These are phyloP conservation scores for Candida suzukii DNA, from an alignment of 805 yeast species.

Conservation along the genomic window DNA sequence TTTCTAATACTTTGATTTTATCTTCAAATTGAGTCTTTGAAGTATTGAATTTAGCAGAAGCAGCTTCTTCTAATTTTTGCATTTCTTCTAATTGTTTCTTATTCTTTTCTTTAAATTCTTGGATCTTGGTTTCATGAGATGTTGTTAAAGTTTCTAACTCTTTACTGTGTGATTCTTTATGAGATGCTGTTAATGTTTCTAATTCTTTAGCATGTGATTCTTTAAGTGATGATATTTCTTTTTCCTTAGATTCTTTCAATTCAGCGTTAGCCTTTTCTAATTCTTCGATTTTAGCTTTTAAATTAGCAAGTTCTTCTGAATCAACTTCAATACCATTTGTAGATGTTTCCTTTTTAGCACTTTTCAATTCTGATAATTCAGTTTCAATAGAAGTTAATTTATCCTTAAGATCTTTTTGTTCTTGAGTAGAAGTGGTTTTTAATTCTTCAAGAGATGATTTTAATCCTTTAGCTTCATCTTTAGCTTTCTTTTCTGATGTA, in stretches of 20 bases:
- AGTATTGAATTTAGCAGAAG: too few relatives aligned
- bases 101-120: too few relatives aligned
- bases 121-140: too few relatives aligned
- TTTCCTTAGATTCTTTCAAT: not conserved
- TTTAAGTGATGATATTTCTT: conserved; percentile 1
- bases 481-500: conserved; percentile 17
- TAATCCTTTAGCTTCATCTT: not conserved
- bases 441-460: conserved; percentile 13
- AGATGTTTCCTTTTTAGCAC: not conserved
- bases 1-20: not conserved
- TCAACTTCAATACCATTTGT: not conserved
- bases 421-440: conserved; percentile 2
- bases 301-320: not conserved
- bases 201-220: not conserved
- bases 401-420: conserved; percentile 3
- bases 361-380: not conserved
- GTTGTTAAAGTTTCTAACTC: too few relatives aligned
- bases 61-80: too few relatives aligned
- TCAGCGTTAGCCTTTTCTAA: conserved; percentile 2
- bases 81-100: too few relatives aligned
- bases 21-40: not conserved
- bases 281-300: conserved; percentile 6
- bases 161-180: too few relatives aligned
- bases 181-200: not conserved
- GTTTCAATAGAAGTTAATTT: conserved; percentile 5